Evolutionary conservation across 805 yeast genomes (phyloP), one percentile per base, ranked within the genome.

Genomic region (Yamadazyma laniorum): DNA sequence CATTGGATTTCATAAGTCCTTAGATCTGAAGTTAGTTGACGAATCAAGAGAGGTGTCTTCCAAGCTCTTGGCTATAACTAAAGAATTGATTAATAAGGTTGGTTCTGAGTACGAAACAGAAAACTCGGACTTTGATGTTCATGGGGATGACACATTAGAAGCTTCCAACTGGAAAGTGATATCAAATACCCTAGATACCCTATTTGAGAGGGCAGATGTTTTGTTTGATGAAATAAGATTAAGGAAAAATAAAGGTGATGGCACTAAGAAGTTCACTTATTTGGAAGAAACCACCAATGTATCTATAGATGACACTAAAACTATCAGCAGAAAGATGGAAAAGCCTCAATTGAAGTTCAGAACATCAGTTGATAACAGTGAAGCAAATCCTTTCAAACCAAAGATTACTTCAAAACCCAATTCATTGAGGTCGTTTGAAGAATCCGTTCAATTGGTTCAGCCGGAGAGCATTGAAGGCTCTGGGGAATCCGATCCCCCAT

Each of bases 141-240:
- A 63, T 11, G 51, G 56, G 17, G 56, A 55, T 5, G 58, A 49
- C 13, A 25, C 15, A 1, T 34, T 43, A 2, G 25, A 23, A n/a
- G 60, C 58, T 3, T 69, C 65, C 7, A 64, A 71, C 19, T 85
- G 95, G 95, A 74, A 74, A 32, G 63, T 67, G 16, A 60, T 90
- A 1, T 71, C 82, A 25, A 75, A 79, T 45, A 58, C 77, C 0
- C 56, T 90, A 35, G 98, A 91, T 50, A 61, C 68, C 14, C 58
- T 86, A 25, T 78, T 86, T 45, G 99, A 91, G 55, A 83, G 77
- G 45, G 69, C 86, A 1, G 96, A 89, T 53, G 70, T 79, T 32
- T 75, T 82, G 2, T 63, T 83, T 34, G 95, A 85, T 51, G 62
- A 51, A 45, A 38, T 60, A 48, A 45, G 47, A 35, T 32, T 61